phyloP scores from a whole-genome alignment of 495 filamentous ascomycete genomes.

The Bryoglossum gracile region DNA sequence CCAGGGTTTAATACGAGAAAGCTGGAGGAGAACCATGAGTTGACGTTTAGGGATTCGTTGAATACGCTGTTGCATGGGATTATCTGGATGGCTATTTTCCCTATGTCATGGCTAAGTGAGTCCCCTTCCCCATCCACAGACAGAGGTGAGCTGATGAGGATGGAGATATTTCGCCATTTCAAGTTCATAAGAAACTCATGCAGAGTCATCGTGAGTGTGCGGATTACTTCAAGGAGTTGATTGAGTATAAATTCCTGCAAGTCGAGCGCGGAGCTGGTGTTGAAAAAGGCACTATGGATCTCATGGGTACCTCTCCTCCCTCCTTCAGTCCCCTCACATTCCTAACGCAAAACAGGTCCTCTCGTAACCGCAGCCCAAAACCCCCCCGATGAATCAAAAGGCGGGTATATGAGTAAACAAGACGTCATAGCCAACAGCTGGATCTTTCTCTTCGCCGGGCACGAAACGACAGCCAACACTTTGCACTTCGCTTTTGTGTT shows the following conservation, averaged over 20 bases:
- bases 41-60: constrained; percentile 43
- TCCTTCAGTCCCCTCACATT: background rate
- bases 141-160: constrained; percentile 1
- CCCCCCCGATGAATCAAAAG: constrained; percentile 7
- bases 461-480: constrained; percentile 64
- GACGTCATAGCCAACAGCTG: constrained; percentile 68
- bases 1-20: constrained; percentile 25
- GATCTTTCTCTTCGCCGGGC: constrained; percentile 63
- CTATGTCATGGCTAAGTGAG: constrained; percentile 38
- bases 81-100: constrained; percentile 47
- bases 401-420: constrained; percentile 8
- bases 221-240: constrained; percentile 18
- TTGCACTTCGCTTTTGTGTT: constrained; percentile 48
- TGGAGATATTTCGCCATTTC: constrained; percentile 13
- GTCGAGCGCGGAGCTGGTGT: constrained; percentile 3
- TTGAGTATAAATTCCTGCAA: constrained; percentile 10
- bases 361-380: constrained; percentile 14
- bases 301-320: constrained; percentile 7
- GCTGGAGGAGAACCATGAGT: constrained; percentile 42
- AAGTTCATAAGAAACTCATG: constrained; percentile 10
- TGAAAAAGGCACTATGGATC: constrained; percentile 17
- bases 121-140: background rate
- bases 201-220: constrained; percentile 8
- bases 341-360: constrained; percentile 5
- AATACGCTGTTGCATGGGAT: constrained; percentile 36